Conservation (phyloP, 2,329 filamentous ascomycete genomes). For the Chalaropsis thielavioides region DNA sequence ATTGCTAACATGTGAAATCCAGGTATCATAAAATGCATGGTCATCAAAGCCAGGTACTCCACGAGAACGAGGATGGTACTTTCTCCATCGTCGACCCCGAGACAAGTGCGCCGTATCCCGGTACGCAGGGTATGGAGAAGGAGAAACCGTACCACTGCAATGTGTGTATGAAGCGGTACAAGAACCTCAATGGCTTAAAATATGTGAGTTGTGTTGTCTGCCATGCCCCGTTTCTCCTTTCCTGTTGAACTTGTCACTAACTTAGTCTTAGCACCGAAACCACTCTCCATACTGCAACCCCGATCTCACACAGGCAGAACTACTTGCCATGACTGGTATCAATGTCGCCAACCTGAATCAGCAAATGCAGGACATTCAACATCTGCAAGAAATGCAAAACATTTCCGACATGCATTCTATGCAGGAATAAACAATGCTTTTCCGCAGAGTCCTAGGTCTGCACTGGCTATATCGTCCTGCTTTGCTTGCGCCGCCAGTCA, state of each 20-base stretch:
- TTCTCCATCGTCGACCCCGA: conserved; percentile 97
- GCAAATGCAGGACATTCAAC: conserved; percentile 12
- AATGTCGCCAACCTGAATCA: conserved; percentile 15
- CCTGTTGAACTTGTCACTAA: background rate
- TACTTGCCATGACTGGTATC: conserved; percentile 17
- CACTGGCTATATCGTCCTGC: background rate
- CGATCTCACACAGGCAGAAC: conserved; percentile 18
- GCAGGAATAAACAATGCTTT: conserved; percentile 11
- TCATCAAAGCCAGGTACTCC: conserved; percentile 89
- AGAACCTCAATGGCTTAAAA: conserved; percentile 97
- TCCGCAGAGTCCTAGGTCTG: background rate
- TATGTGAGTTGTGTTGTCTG: conserved; percentile 45
- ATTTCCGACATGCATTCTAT: conserved; percentile 16
- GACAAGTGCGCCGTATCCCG: conserved; percentile 84
- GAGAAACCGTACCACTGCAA: conserved; percentile 98
- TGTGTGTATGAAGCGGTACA: conserved; percentile 93
- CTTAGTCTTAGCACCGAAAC: conserved; percentile 17
- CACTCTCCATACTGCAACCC: conserved; percentile 20
- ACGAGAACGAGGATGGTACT: conserved; percentile 91
- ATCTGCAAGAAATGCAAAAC: conserved; percentile 16
- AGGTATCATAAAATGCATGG: conserved; percentile 69
- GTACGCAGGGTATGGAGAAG: conserved; percentile 98
- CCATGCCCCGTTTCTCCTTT: background rate
- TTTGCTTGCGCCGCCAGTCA: background rate
- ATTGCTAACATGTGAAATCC: background rate